A percentile compares a stretch with the other conserved stretches of the same genome.
Evolutionary conservation across 2,329 filamentous ascomycete genomes (phyloP).

Genomic region (Myriosclerotinia scirpicola): DNA sequence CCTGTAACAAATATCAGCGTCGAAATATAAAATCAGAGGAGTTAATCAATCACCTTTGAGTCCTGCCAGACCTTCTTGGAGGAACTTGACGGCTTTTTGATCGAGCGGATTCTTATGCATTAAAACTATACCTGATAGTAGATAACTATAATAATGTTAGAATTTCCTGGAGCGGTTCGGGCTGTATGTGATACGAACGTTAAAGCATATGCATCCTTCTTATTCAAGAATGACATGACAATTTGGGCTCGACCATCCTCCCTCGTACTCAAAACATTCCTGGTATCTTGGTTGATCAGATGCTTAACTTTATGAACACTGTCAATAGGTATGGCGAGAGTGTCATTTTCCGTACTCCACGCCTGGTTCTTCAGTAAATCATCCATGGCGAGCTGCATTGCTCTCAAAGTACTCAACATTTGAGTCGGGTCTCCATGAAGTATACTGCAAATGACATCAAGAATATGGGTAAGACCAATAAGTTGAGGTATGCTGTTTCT

Average conservation of each 20-base stretch:
- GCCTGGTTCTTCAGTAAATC: slow-evolving; percentile 45
- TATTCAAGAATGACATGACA: slow-evolving; percentile 60
- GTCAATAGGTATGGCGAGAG: slow-evolving; percentile 55
- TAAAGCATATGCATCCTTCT: slow-evolving; percentile 52
- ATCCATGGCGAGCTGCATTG: slow-evolving; percentile 63
- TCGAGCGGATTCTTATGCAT: slow-evolving; percentile 56
- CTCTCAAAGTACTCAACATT: slow-evolving; percentile 59
- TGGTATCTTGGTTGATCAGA: slow-evolving; percentile 58
- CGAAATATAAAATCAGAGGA: not conserved
- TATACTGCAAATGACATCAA: slow-evolving; percentile 66
- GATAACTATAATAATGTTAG: slow-evolving; percentile 29
- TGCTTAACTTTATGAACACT: slow-evolving; percentile 50
- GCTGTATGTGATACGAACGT: slow-evolving; percentile 31
- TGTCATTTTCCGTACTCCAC: slow-evolving; percentile 46
- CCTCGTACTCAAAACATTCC: slow-evolving; percentile 52
- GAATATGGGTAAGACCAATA: slow-evolving; percentile 61
- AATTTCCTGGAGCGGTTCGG: not conserved
- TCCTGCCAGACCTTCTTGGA: slow-evolving; percentile 57
- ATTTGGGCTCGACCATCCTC: slow-evolving; percentile 54
- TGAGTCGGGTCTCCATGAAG: slow-evolving; percentile 61
- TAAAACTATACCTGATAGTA: slow-evolving; percentile 37
- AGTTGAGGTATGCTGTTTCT: slow-evolving; percentile 66
- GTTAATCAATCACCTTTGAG: slow-evolving; percentile 32
- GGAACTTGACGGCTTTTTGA: slow-evolving; percentile 56
- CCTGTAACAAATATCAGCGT: slow-evolving; percentile 7